A percentile compares a stretch with the other conserved stretches of the same genome.
These are phyloP conservation scores for Backusella mclennaniae DNA, from an alignment of 192 early-diverging fungal genomes.

Conservation along the genomic window DNA sequence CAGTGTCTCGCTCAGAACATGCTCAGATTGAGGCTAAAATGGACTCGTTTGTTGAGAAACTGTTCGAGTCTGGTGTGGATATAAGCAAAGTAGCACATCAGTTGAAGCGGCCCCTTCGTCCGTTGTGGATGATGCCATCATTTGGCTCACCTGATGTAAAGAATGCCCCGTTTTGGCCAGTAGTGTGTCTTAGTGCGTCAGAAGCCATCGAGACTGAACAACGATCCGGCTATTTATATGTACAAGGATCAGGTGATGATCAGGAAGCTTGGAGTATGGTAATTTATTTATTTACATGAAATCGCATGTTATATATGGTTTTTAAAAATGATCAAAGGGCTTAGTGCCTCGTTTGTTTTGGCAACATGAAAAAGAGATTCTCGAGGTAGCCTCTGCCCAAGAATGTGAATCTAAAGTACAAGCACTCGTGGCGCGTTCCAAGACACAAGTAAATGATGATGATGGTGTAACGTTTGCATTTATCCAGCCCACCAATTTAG, in stretches of 20 bases:
- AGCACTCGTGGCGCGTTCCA: constrained; percentile 27
- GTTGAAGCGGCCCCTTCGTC: constrained; percentile 69
- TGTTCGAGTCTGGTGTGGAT: constrained; percentile 53
- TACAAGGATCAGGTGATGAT: constrained; percentile 91
- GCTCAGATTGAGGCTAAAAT: constrained; percentile 62
- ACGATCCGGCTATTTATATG: constrained; percentile 62
- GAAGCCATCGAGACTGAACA: constrained; percentile 38
- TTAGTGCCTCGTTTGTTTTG: constrained; percentile 68
- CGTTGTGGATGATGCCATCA: constrained; percentile 79
- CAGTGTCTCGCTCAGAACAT: constrained; percentile 71
- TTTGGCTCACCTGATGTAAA: constrained; percentile 48
- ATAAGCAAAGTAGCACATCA: constrained; percentile 20
- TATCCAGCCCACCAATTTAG: constrained; percentile 60
- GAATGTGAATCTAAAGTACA: constrained; percentile 43
- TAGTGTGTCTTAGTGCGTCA: constrained; percentile 80
- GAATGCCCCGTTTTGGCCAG: constrained; percentile 61
- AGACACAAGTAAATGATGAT: constrained; percentile 10
- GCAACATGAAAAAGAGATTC: constrained; percentile 42
- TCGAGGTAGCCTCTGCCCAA: constrained; percentile 15
- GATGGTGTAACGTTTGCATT: constrained; percentile 38
- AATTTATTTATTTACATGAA: not conserved
- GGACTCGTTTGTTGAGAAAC: constrained; percentile 50
- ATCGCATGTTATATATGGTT: not conserved
- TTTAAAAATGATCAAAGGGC: constrained; percentile 35
- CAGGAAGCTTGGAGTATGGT: constrained; percentile 79